Evolutionary conservation across 2,329 filamentous ascomycete genomes (phyloP), one percentile per base, ranked within the genome.

Genomic region (Aspergillus niger): DNA sequence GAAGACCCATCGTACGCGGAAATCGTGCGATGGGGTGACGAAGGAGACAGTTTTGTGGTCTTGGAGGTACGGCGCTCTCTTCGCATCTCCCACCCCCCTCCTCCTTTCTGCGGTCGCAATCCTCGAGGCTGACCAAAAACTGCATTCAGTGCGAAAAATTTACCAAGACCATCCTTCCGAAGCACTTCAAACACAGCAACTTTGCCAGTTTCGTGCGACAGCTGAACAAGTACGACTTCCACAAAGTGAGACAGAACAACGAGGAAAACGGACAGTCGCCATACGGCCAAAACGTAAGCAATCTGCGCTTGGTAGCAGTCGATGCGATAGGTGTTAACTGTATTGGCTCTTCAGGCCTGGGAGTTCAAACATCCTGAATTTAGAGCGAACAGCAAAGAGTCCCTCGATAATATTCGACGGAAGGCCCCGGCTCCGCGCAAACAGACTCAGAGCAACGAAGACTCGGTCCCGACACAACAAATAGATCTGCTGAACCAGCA

Each of bases 171-270:
- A 96, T 99, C 69, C 86, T 99, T 15, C 95, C 95, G 2, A 97
- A 98, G 75, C 92, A 98, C 72, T 99, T 99, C 83, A 99, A 99
- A 79, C 95, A 98, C 79, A 96, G 92, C 85, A 97, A 97, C 76
- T 97, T 97, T 80, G 93, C 93, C 32, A 97, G 92, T 78, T 97
- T 97, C 74, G 93, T 97, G 60, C 90, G 93, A 52, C 93, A 97
- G 76, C 81, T 97, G 60, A 97, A 97, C 81, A 97, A 97, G 76
- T 97, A 96, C 77, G 93, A 97, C 74, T 99, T 99, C 70, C 95
- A 99, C 82, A 99, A 99, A 82, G 93, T 98, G 65, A 87, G 95
- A 66, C 91, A 90, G 72, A 91, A 93, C 70, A 96, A 92, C 67
- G 92, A 96, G 72, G 92, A 96, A 71, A 91, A 86, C 69, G 90